Evolutionary conservation across 1,284 basidiomycete genomes (phyloP), one percentile per base, ranked within the genome.

Genomic region (Ustilago xerochloae): DNA sequence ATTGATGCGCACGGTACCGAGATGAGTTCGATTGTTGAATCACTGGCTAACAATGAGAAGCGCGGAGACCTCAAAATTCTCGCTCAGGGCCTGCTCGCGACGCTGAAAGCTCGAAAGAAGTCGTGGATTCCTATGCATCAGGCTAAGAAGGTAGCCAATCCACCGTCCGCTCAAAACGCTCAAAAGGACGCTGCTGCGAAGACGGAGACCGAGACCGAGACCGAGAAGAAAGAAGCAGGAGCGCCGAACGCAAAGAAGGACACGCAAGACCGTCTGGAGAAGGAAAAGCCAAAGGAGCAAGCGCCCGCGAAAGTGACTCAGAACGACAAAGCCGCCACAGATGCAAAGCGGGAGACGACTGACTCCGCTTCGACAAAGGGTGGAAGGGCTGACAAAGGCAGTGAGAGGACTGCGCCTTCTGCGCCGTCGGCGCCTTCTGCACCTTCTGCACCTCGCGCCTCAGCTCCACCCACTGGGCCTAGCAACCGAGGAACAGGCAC

Each of bases 61-160:
- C 77, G 82, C 10, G 82, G 77, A 16, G 81, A 83, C 41, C 80
- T 84, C 53, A 80, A 80, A 53, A 76, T 84, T 12, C 70, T 84
- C 10, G 81, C 75, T 6, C 82, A 81, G 30, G 82, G 82, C 6
- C 66, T 83, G 33, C 56, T 69, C n/a, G 82, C 82, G 4, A 82
- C 81, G 22, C 71, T 84, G 28, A 79, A 75, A 48, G 80, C 80
- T 43, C 68, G 72, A 22, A 66, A 77, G 54, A 75, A 71, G 33
- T 45, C 52, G 1, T 84, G 82, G 82, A 20, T 80, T 7, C 60
- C 76, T 1, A 38, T 60, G 41, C 51, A 59, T 20, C 62, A 66
- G 48, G 60, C 62, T 35, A 59, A 57, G 13, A 63, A 63, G 33
- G 63, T 63, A 9, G 24, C 56, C 29, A 62, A 61, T 20, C 65